Base-by-base conservation (phyloP, 768 basidiomycete genomes). In the Podaxis sp. region DNA sequence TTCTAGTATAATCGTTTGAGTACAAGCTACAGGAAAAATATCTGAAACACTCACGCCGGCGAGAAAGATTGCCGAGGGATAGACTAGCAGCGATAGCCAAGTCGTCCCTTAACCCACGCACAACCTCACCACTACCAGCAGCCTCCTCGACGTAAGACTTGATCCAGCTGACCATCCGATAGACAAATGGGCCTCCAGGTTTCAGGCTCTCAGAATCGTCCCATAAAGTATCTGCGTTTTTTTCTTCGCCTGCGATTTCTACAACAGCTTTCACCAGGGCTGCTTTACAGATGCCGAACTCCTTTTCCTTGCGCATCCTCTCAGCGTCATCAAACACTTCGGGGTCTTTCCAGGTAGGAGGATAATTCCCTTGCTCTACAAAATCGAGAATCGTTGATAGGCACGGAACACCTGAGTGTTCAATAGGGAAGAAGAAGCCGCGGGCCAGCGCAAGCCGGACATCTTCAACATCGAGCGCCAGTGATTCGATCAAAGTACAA, bases 261-360 rank as follows among this genome's bases (percentile, higher is more conserved):
- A 96, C 92, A 15, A 95, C 84, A 2, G 89, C 85, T 68, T 94
- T 93, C 73, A 95, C 88, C 8, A 95, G 78, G 0, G 92, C 93
- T 3, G 88, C 90, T 75, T 95, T 96, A 76, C 92, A 93, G 30
- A 88, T 83, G 66, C 87, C 86, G 65, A 96, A 90, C 2, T 83
- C 81, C 71, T 89, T 89, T 71, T 90, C 85, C 74, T 84, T 88
- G 53, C 79, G 75, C 63, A 80, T 79, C 63, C 78, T 77, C 61
- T 90, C 85, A 51, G 76, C 69, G 40, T 86, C 87, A 1, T 74
- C 75, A 42, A 79, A 73, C 7, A 77, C 54, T 17, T 15, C 46
- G n/a, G 61, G 26, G 36, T 59, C 57, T 54, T 77, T 76, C 92
- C 92, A 94, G 26, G 84, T 78, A 3, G 83, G 77, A 2, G 88